Percentiles rank a stretch among this genome's conserved stretches.
Conservation (phyloP, 495 filamentous ascomycete species). For the Xylaria intraflava region DNA sequence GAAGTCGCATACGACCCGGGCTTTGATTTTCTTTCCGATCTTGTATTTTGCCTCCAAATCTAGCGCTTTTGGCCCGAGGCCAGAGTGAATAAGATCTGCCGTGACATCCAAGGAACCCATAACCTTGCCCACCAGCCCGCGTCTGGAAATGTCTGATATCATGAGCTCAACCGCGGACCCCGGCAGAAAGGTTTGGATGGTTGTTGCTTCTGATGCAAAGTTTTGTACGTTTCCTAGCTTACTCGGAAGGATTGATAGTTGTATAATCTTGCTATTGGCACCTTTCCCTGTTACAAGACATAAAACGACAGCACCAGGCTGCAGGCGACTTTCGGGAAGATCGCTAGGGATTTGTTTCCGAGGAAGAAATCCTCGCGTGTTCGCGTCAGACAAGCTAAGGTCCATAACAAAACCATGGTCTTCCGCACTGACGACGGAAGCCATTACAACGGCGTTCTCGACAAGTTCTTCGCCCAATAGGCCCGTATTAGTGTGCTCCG, state of each 20-base stretch:
- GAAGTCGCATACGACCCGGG: slow-evolving; percentile 77
- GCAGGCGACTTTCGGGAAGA: slow-evolving; percentile 55
- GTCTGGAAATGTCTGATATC: slow-evolving; percentile 60
- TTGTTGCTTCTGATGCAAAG: slow-evolving; percentile 68
- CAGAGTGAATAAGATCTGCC: slow-evolving; percentile 83
- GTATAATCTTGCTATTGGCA: slow-evolving; percentile 72
- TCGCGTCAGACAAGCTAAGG: slow-evolving; percentile 61
- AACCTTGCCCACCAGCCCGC: slow-evolving; percentile 65
- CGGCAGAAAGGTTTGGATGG: slow-evolving; percentile 81
- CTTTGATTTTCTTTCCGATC: slow-evolving; percentile 76
- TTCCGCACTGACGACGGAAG: slow-evolving; percentile 81
- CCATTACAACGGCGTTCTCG: slow-evolving; percentile 69
- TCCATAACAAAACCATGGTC: slow-evolving; percentile 96
- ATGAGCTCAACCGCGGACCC: slow-evolving; percentile 84
- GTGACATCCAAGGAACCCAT: slow-evolving; percentile 89
- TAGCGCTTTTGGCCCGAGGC: slow-evolving; percentile 54
- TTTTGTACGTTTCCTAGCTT: slow-evolving; percentile 64
- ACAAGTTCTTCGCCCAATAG: slow-evolving; percentile 64
- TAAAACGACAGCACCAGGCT: slow-evolving; percentile 67
- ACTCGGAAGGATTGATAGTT: slow-evolving; percentile 68
- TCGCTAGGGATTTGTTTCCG: slow-evolving; percentile 70
- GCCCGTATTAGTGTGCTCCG: slow-evolving; percentile 65
- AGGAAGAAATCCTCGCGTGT: slow-evolving; percentile 78
- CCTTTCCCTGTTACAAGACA: slow-evolving; percentile 73
- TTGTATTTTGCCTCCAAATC: slow-evolving; percentile 69